phyloP scores from a whole-genome alignment of 176 grass and related monocot species.

The Calamus simplicifolius region DNA sequence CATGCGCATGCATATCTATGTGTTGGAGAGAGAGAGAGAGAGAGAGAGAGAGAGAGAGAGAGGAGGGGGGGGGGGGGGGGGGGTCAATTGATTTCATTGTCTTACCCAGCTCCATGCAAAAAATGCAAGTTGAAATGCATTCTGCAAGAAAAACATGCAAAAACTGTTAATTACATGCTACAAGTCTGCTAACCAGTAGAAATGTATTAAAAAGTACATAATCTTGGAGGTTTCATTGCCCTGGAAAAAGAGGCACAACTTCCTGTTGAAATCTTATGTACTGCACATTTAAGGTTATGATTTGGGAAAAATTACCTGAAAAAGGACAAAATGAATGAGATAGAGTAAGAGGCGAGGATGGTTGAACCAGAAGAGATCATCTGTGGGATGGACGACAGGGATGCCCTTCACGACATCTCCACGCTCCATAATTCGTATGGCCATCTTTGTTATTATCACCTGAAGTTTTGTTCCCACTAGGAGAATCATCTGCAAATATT shows the following conservation, averaged over 20 bases:
- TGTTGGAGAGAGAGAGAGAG: too few species aligned
- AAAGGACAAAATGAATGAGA: slow-evolving; percentile 7
- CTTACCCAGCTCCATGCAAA: slow-evolving; percentile 13
- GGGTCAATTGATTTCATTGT: not conserved
- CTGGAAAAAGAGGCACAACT: too few species aligned
- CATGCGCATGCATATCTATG: too few species aligned
- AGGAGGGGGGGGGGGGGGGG: too few species aligned
- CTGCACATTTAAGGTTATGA: too few species aligned
- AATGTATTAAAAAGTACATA: too few species aligned
- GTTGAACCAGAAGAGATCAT: slow-evolving; percentile 16
- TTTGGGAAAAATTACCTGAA: slow-evolving; percentile 5
- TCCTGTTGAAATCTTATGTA: too few species aligned
- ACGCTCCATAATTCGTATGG: not conserved
- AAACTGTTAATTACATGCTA: not conserved
- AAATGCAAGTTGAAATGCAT: slow-evolving; percentile 16
- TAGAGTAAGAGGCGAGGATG: not conserved
- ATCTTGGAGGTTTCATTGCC: too few species aligned
- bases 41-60: too few species aligned
- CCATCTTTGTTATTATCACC: slow-evolving; percentile 17
- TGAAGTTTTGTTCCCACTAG: slow-evolving; percentile 15
- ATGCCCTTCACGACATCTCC: slow-evolving; percentile 11
- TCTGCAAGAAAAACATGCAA: not conserved
- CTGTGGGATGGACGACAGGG: not conserved
- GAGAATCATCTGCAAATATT: not conserved
- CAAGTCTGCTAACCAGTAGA: too few species aligned